phyloP scores from a whole-genome alignment of 257 asterid genomes.

The Penstemon newberryi region DNA sequence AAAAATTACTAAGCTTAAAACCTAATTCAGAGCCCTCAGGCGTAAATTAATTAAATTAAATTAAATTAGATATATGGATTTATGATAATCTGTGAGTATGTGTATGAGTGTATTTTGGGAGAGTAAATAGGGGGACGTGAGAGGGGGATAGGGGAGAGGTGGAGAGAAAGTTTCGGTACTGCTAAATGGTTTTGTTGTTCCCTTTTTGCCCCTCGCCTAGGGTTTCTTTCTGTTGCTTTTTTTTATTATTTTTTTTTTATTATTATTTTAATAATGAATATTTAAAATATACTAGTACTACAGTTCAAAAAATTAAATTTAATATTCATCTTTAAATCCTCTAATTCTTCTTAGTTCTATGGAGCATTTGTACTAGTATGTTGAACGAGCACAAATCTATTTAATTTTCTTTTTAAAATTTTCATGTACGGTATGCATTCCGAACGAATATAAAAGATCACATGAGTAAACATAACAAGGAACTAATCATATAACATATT shows the following conservation, averaged over 20 bases:
- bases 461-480: no score
- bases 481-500: no score
- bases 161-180: slow-evolving; percentile 27
- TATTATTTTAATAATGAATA: no score
- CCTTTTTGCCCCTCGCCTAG: slow-evolving; percentile 29
- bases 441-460: no score
- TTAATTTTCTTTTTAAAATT: no score
- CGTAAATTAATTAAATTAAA: not conserved
- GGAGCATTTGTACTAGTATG: no score
- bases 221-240: slow-evolving; percentile 3
- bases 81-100: not conserved
- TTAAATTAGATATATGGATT: not conserved
- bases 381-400: no score
- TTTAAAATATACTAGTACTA: no score
- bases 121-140: not conserved
- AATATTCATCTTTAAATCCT: no score
- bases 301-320: no score
- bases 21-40: not conserved
- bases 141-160: slow-evolving; percentile 19
- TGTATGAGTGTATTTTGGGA: slow-evolving; percentile 11
- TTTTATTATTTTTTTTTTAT: not conserved
- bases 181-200: not conserved
- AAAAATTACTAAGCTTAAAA: not conserved
- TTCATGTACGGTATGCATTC: no score
- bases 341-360: no score